Conservation (phyloP, 768 basidiomycete genomes). For the Suillus weaverae region DNA sequence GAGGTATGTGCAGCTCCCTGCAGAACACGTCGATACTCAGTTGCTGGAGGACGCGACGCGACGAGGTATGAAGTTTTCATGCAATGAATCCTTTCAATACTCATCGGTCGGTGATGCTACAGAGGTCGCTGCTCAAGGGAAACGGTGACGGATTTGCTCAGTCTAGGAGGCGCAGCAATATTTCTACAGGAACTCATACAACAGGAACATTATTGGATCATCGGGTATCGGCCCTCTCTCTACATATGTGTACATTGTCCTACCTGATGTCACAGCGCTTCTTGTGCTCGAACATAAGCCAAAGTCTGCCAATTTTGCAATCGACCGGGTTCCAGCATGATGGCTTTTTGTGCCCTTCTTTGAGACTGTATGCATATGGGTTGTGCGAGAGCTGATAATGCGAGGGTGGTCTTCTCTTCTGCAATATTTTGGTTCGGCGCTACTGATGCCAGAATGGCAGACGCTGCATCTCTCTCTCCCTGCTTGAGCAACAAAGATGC, state of each 20-base stretch:
- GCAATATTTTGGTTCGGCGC: conserved; percentile 33
- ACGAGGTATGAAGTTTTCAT: conserved; percentile 58
- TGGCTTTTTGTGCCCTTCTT: conserved; percentile 57
- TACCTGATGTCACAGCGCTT: conserved; percentile 19
- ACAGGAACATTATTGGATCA: background rate
- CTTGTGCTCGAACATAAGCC: conserved; percentile 48
- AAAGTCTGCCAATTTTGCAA: conserved; percentile 57
- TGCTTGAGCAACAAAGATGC: conserved; percentile 55
- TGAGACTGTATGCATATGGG: conserved; percentile 30
- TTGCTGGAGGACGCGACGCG: conserved; percentile 95
- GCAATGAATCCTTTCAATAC: conserved; percentile 7
- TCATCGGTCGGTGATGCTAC: conserved; percentile 4
- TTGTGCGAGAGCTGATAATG: conserved; percentile 50
- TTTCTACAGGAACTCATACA: background rate
- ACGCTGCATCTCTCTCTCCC: conserved; percentile 41
- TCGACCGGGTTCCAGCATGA: conserved; percentile 55
- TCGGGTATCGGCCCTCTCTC: background rate
- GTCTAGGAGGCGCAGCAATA: background rate
- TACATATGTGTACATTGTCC: conserved; percentile 2
- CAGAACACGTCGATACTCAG: conserved; percentile 92
- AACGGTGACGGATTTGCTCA: conserved; percentile 28
- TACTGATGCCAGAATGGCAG: conserved; percentile 44
- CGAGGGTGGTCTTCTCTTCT: conserved; percentile 42
- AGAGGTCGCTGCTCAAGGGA: conserved; percentile 45
- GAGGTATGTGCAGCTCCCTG: conserved; percentile 93